Percentiles rank a stretch among this genome's conserved stretches.
These are phyloP conservation scores for Casuarina equisetifolia DNA, from an alignment of 306 rosid species.

Conservation along the genomic window DNA sequence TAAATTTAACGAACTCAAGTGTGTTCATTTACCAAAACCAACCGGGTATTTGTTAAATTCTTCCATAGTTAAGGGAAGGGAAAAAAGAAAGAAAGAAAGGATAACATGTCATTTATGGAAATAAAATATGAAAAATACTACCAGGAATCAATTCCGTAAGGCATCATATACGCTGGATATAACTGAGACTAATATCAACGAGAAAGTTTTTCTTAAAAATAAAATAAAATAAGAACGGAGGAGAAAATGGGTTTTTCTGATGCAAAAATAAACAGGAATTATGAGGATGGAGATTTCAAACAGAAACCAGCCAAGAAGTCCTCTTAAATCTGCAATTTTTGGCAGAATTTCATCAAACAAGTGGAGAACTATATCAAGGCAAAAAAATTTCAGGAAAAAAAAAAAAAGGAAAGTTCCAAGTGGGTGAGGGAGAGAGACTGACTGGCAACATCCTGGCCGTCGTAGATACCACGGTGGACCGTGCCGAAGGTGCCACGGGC, in stretches of 20 bases:
- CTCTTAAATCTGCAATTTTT: neutral
- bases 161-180: neutral
- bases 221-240: neutral
- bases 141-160: neutral
- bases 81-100: too few relatives aligned
- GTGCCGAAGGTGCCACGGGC: constrained; percentile 95
- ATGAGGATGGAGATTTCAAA: neutral
- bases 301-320: neutral
- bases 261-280: neutral
- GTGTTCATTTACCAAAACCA: constrained; percentile 20
- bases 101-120: neutral
- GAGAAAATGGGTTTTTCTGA: neutral
- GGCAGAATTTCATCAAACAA: constrained; percentile 21
- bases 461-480: constrained; percentile 92
- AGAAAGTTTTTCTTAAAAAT: neutral
- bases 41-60: constrained; percentile 14
- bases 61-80: neutral
- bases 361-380: neutral
- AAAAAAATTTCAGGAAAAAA: neutral
- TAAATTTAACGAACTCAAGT: constrained; percentile 15
- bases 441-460: constrained; percentile 93
- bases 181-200: neutral
- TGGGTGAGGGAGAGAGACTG: constrained; percentile 7
- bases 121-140: neutral
- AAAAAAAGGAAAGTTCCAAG: neutral